Evolutionary conservation across 306 rosid species (phyloP).

Genomic region (Cicer chorassanicum): DNA sequence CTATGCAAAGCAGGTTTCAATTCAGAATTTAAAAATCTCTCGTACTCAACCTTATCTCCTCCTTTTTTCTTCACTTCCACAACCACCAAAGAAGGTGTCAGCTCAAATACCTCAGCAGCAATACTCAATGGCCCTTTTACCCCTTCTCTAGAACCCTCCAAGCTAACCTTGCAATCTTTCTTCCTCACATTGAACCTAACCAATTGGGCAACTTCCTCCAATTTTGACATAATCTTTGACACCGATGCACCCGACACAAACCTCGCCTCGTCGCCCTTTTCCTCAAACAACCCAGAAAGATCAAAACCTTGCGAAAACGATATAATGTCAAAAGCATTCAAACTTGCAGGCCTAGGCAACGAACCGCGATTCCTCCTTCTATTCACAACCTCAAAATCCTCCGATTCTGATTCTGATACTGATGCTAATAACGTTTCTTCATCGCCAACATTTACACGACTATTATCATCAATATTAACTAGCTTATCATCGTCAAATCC

Average conservation of each 20-base stretch:
- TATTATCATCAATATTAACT: not conserved
- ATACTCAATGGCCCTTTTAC: slow-evolving; percentile 59
- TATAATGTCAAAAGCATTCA: slow-evolving; percentile 69
- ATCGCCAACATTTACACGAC: not conserved
- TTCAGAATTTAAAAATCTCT: slow-evolving; percentile 52
- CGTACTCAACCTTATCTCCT: slow-evolving; percentile 61
- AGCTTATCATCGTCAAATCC: not conserved
- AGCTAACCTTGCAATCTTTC: slow-evolving; percentile 62
- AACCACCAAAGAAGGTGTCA: slow-evolving; percentile 65
- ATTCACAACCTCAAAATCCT: slow-evolving; percentile 46
- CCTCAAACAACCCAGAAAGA: slow-evolving; percentile 69
- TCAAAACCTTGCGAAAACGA: slow-evolving; percentile 68
- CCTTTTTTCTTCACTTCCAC: slow-evolving; percentile 71
- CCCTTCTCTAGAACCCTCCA: slow-evolving; percentile 68
- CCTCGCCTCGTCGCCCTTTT: slow-evolving; percentile 62
- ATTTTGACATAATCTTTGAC: slow-evolving; percentile 56
- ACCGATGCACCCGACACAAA: slow-evolving; percentile 56
- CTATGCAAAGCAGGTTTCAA: slow-evolving; percentile 61
- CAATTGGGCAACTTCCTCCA: slow-evolving; percentile 64
- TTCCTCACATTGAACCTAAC: slow-evolving; percentile 68
- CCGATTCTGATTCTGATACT: slow-evolving; percentile 34
- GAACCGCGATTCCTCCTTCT: slow-evolving; percentile 16
- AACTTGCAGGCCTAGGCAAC: slow-evolving; percentile 60
- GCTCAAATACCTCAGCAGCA: slow-evolving; percentile 61
- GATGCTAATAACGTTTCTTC: not conserved